Percentiles rank a stretch among this genome's conserved stretches.
phyloP scores from a whole-genome alignment of 2,329 filamentous ascomycete species.

The Pseudomassariella vexata region DNA sequence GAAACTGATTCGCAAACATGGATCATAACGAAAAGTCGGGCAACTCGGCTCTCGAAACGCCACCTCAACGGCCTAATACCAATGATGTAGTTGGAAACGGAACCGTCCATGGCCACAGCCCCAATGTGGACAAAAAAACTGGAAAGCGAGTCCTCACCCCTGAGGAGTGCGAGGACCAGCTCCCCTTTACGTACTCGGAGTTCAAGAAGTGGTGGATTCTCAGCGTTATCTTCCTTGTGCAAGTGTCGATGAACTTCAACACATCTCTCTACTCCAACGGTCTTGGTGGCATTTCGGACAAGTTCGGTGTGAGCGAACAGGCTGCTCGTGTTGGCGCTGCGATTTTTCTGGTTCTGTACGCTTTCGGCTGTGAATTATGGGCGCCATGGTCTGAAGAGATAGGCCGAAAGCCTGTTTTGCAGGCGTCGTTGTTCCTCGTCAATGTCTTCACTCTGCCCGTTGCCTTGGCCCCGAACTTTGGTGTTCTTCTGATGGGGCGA shows the following conservation, averaged over 20 bases:
- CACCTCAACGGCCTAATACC: no score
- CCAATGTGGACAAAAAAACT: no score
- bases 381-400: slow-evolving; percentile 83
- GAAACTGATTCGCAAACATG: no score
- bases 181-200: slow-evolving; percentile 55
- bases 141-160: slow-evolving; percentile 22
- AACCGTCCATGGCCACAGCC: no score
- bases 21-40: no score
- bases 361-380: slow-evolving; percentile 84
- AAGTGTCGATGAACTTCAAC: slow-evolving; percentile 76
- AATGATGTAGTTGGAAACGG: no score
- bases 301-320: slow-evolving; percentile 64
- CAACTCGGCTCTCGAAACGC: no score
- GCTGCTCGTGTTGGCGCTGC: slow-evolving; percentile 68
- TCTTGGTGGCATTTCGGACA: slow-evolving; percentile 55
- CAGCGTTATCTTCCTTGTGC: slow-evolving; percentile 66
- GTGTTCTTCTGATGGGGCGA: slow-evolving; percentile 63
- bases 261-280: slow-evolving; percentile 69
- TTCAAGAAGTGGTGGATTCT: slow-evolving; percentile 70
- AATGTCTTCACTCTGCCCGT: slow-evolving; percentile 74
- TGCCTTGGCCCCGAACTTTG: slow-evolving; percentile 68
- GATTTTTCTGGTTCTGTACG: slow-evolving; percentile 74
- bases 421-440: slow-evolving; percentile 66
- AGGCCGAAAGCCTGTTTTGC: slow-evolving; percentile 70
- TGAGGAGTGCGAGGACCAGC: slow-evolving; percentile 57